Conservation (phyloP, 2,329 filamentous ascomycete genomes). For the Hypoxylon sp. region DNA sequence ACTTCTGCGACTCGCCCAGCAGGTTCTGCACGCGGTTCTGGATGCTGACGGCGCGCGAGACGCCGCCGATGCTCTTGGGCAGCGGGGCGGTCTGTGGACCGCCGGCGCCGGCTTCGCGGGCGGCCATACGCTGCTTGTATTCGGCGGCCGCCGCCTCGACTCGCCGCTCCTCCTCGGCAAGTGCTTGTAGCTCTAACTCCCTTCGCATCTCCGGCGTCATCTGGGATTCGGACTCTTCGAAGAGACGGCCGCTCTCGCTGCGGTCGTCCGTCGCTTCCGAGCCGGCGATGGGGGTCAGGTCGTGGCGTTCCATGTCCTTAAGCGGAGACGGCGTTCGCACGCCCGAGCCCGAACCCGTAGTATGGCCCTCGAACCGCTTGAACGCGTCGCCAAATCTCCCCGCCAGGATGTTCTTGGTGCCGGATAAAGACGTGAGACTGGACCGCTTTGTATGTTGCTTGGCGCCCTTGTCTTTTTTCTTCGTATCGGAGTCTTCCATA, state of each 20-base stretch:
- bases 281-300: constrained; percentile 77
- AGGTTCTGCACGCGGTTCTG: constrained; percentile 91
- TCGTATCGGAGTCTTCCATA: constrained; percentile 73
- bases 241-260: constrained; percentile 73
- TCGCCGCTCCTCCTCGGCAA: constrained; percentile 88
- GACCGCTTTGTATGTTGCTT: constrained; percentile 75
- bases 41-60: constrained; percentile 81
- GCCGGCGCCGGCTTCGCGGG: constrained; percentile 62
- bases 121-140: constrained; percentile 80
- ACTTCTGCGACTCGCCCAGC: constrained; percentile 79
- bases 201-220: constrained; percentile 89
- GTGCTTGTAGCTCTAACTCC: constrained; percentile 83
- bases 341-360: constrained; percentile 47
- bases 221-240: constrained; percentile 74
- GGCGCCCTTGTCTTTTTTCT: constrained; percentile 64
- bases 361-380: constrained; percentile 81
- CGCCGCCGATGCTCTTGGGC: constrained; percentile 68
- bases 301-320: constrained; percentile 61
- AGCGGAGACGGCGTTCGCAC: constrained; percentile 62
- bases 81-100: constrained; percentile 55
- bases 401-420: constrained; percentile 84
- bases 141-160: constrained; percentile 91
- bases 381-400: constrained; percentile 95
- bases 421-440: constrained; percentile 77
- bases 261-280: constrained; percentile 78